Conservation (phyloP, 1,139 yeast species). For the Hanseniaspora sp. region DNA sequence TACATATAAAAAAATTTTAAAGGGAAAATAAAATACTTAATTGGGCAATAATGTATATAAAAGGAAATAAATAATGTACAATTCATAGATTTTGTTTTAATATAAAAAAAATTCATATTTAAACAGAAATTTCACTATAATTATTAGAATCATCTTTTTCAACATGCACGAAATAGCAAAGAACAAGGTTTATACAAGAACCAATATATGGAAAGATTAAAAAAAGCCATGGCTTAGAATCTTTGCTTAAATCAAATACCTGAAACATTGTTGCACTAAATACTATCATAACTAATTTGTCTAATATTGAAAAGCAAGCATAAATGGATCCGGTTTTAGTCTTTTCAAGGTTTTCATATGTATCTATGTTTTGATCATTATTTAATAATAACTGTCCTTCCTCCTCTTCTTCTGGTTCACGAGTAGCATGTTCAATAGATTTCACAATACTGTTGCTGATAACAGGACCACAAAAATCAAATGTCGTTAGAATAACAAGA, state of each 20-base stretch:
- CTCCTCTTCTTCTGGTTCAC: too few species aligned
- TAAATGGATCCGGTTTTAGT: neutral
- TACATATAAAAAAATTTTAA: too few species aligned
- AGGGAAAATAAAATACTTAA: too few species aligned
- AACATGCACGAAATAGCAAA: neutral
- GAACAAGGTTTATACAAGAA: neutral
- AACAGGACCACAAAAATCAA: neutral
- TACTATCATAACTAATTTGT: neutral
- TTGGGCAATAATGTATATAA: too few species aligned
- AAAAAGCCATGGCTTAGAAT: conserved; percentile 8
- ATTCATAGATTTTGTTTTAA: too few species aligned
- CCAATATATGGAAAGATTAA: neutral
- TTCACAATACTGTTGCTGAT: conserved; percentile 2
- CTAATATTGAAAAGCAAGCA: conserved; percentile 9
- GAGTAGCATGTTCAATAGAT: neutral
- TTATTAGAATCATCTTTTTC: too few species aligned
- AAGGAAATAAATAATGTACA: too few species aligned
- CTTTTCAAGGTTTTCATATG: neutral
- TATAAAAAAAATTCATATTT: too few species aligned
- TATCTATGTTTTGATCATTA: too few species aligned
- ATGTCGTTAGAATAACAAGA: neutral
- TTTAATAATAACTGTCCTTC: too few species aligned
- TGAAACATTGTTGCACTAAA: neutral
- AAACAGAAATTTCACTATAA: too few species aligned
- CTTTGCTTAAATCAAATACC: conserved; percentile 1